Base-by-base conservation (phyloP, 371 early-diverging fungal genomes). In the Rhizopus arrhizus region DNA sequence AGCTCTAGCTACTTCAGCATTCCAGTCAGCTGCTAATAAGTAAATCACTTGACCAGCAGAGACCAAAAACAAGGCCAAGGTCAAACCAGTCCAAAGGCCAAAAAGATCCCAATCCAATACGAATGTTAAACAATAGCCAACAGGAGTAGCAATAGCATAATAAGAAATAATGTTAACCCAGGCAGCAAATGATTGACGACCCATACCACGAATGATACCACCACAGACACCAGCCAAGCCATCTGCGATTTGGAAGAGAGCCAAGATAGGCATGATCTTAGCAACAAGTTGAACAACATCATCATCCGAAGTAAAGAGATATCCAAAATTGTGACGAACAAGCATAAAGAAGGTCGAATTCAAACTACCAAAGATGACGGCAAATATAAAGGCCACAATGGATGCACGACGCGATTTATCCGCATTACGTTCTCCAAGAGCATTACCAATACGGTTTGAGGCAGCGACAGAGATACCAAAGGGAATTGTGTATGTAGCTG, bases 401-500 rank as follows among this genome's bases (percentile, higher is more conserved):
- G 83, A 62, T 0, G 83, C 61, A 29, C 70, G 53, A 47, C 61
- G 65, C 13, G 88, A 85, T 13, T 73, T 73, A 5, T 61, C 52
- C 7, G 80, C 61, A 22, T 72, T 71, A 3, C 65, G 61, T 13
- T 75, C 84, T 4, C 91, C 91, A 13, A 91, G 61, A 1, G 87
- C 70, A 59, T 89, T 89, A 35, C 95, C 95, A 22, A 92, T 85
- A 2, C 90, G 83, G 38, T 89, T 92, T 36, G 89, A 84, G 0
- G 86, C 78, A 8, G 90, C 90, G 9, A 95, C 80, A 41, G 85
- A 74, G 12, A 91, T 66, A 58, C 89, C 88, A 56, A 84, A 83
- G 8, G 86, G 85, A 45, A 89, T 66, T 53, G 87, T 88, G 71
- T 89, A 93, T 0, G 85, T 73, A 61, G 91, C 64, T 35, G 84